Percentiles rank a stretch among this genome's conserved stretches.
These are phyloP conservation scores for Daedaleopsis sinensis DNA, from an alignment of 768 basidiomycete genomes.

Conservation along the genomic window DNA sequence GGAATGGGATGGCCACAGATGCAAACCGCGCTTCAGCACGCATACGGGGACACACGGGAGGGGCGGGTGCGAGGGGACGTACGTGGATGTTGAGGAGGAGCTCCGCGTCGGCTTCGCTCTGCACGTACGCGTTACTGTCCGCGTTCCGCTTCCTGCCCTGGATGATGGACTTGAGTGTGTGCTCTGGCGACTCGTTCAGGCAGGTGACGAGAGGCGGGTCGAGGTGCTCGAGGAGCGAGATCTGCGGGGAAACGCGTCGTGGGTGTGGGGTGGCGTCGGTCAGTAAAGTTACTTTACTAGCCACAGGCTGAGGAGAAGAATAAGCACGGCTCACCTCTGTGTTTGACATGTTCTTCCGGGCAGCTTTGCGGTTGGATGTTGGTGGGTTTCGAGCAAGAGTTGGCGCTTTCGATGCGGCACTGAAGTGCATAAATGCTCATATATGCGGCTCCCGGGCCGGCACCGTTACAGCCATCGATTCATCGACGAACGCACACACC, in stretches of 20 bases:
- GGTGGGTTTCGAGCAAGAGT: no score
- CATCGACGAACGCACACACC: no score
- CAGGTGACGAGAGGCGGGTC: slow-evolving; percentile 66
- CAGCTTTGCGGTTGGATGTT: no score
- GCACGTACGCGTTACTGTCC: slow-evolving; percentile 44
- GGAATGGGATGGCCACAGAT: no score
- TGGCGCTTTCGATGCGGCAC: no score
- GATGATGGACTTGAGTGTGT: slow-evolving; percentile 58
- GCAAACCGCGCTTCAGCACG: not conserved
- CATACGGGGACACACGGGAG: no score
- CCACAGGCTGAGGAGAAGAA: not conserved
- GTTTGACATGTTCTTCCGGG: slow-evolving; percentile 15
- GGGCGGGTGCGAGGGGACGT: slow-evolving; percentile 28
- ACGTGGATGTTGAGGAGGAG: slow-evolving; percentile 70
- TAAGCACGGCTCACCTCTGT: slow-evolving; percentile 15
- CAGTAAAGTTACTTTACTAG: not conserved
- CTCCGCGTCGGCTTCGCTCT: slow-evolving; percentile 70
- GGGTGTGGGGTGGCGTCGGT: not conserved
- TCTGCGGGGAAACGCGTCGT: slow-evolving; percentile 32
- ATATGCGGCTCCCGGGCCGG: no score
- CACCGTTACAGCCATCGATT: no score
- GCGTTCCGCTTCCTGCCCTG: slow-evolving; percentile 47
- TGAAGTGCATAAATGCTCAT: no score
- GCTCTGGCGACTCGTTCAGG: slow-evolving; percentile 61
- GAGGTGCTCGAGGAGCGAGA: slow-evolving; percentile 58